phyloP scores from a whole-genome alignment of 176 grass and related monocot species.

The Otatea glauca region DNA sequence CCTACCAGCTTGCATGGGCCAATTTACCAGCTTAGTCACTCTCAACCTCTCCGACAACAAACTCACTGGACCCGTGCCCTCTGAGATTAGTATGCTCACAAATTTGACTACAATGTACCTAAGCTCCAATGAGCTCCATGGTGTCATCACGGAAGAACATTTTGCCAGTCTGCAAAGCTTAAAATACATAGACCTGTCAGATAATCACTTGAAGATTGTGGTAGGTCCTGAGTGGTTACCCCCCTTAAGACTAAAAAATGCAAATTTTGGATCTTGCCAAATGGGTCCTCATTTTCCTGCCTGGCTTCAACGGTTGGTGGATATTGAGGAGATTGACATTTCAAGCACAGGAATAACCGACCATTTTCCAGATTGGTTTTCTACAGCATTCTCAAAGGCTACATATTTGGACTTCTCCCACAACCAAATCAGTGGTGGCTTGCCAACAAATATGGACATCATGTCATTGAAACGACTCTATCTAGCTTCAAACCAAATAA shows the following conservation, averaged over 20 bases:
- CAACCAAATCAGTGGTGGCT: neutral
- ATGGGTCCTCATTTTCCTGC: too few species aligned
- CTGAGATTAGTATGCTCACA: too few species aligned
- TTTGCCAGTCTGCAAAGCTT: neutral
- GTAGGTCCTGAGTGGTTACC: slow-evolving; percentile 3
- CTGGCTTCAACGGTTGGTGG: too few species aligned
- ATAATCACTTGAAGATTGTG: neutral
- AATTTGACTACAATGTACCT: too few species aligned
- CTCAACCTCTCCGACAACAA: slow-evolving; percentile 23
- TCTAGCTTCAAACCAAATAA: neutral
- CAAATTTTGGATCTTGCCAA: too few species aligned
- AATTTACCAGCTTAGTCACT: neutral
- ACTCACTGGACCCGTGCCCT: neutral
- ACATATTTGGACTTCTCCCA: neutral
- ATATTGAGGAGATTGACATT: too few species aligned
- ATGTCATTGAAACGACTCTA: neutral
- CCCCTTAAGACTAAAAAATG: neutral
- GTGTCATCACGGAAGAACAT: slow-evolving; percentile 36
- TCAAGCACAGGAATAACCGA: too few species aligned
- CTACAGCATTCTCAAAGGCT: too few species aligned
- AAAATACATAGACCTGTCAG: neutral
- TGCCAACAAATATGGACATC: slow-evolving; percentile 18
- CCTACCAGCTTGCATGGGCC: neutral
- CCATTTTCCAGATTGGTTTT: too few species aligned
- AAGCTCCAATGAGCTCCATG: too few species aligned